Base-by-base conservation (phyloP, 768 basidiomycete species). In the Lactarius akahatsu region DNA sequence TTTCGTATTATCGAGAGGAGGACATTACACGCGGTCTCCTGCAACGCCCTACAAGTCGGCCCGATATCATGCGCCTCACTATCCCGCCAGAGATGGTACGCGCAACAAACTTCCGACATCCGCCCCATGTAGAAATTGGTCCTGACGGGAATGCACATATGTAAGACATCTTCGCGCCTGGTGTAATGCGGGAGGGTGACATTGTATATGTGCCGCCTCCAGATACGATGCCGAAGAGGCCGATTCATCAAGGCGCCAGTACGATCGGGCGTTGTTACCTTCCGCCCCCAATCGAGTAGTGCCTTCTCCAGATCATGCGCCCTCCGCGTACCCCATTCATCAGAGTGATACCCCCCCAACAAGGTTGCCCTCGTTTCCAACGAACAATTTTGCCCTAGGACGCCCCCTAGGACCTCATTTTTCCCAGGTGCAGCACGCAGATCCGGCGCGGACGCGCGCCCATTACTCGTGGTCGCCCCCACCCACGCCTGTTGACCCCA, bases 1-100 rank as follows among this genome's bases (percentile, higher is more conserved):
- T 94, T 68, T 90, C 90, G 18, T 94, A 94, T 78, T 94, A 92
- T 75, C 88, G 87, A 8, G 83, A 88, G 50, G 88, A 91, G 57
- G 92, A 94, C 73, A 85, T 92, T 32, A 81, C 86, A 10, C 82
- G 83, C 18, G 90, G 89, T 30, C 81, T 83, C 57, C 79, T 96
- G 38, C 78, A 89, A 78, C 80, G 85, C 45, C 92, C 92, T 1
- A 88, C 88, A 0, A 82, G 81, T 52, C 81, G 89, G 34, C 79
- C 83, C 8, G 91, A 94, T 70, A 87, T 95, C 68, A 88, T 88
- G 80, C 75, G 79, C 26, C 78, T 94, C 4, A 82, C 83, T 59
- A 90, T 95, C 79, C 86, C 88, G 4, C 84, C 88, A 8, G 86
- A 90, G 65, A 87, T 92, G 69, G 88, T 94, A 73, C 85, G 89